Percentiles rank a stretch among this genome's conserved stretches.
Evolutionary conservation across 75 land plant species (phyloP).

Genomic region (Sequoiadendron giganteum): DNA sequence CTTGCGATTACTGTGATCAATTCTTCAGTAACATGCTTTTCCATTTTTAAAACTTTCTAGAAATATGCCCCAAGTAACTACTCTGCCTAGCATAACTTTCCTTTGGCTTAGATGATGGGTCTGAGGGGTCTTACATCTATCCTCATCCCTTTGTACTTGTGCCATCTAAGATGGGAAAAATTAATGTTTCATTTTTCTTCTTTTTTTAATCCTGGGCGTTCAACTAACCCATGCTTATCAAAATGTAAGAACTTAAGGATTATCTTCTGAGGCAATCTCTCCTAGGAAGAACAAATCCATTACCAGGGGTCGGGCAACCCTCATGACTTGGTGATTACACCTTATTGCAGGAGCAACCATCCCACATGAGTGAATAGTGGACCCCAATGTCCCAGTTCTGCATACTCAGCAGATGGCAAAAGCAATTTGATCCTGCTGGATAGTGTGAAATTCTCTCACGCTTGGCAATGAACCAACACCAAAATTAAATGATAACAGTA

Average conservation of each 20-base stretch:
- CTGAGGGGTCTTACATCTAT: not conserved
- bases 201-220: not conserved
- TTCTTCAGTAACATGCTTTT: not conserved
- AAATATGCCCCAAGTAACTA: not conserved
- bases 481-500: too few relatives aligned
- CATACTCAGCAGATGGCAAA: too few relatives aligned
- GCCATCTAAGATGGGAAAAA: not conserved
- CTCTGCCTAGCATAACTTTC: not conserved
- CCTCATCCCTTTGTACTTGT: not conserved
- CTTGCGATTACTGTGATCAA: not conserved
- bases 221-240: not conserved
- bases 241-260: not conserved
- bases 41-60: not conserved
- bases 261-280: too few relatives aligned
- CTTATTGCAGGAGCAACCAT: too few relatives aligned
- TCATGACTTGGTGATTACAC: too few relatives aligned
- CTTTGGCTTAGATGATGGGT: not conserved
- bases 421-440: too few relatives aligned
- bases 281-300: too few relatives aligned
- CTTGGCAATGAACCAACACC: too few relatives aligned
- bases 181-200: not conserved
- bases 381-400: too few relatives aligned
- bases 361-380: too few relatives aligned
- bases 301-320: too few relatives aligned
- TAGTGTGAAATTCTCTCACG: too few relatives aligned